Percentiles rank a stretch among this genome's conserved stretches.
Conservation (phyloP, 2,329 filamentous ascomycete species). For the Venturia asperata region DNA sequence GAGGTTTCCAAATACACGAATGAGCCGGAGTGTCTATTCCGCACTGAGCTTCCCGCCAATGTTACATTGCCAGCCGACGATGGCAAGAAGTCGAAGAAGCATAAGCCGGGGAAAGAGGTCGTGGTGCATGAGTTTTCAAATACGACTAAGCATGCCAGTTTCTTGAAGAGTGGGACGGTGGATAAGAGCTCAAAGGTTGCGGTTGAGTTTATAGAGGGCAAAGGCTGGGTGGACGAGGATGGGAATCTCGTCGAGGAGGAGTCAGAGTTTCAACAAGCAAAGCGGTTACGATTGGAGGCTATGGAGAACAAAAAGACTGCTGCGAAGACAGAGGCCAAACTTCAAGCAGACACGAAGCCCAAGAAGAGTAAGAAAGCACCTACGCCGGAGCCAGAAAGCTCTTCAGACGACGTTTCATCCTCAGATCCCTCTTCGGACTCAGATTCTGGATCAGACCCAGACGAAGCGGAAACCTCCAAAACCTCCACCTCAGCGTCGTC, state of each 20-base stretch:
- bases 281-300: neutral
- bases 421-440: constrained; percentile 22
- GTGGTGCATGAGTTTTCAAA: constrained; percentile 86
- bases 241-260: constrained; percentile 66
- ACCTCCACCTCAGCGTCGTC: neutral
- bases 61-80: constrained; percentile 40
- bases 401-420: neutral
- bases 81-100: constrained; percentile 53
- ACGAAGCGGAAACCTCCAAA: neutral
- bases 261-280: constrained; percentile 22
- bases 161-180: constrained; percentile 56
- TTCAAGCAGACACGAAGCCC: neutral
- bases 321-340: constrained; percentile 16
- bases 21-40: constrained; percentile 75
- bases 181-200: constrained; percentile 41
- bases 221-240: constrained; percentile 78
- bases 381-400: neutral
- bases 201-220: constrained; percentile 68
- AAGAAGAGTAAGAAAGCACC: neutral
- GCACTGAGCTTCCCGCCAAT: constrained; percentile 65
- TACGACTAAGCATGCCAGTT: constrained; percentile 73
- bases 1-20: constrained; percentile 73
- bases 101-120: constrained; percentile 49
- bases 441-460: constrained; percentile 23
- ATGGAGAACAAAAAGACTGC: neutral